Conservation (phyloP, 257 asterid species). For the Petunia axillaris region DNA sequence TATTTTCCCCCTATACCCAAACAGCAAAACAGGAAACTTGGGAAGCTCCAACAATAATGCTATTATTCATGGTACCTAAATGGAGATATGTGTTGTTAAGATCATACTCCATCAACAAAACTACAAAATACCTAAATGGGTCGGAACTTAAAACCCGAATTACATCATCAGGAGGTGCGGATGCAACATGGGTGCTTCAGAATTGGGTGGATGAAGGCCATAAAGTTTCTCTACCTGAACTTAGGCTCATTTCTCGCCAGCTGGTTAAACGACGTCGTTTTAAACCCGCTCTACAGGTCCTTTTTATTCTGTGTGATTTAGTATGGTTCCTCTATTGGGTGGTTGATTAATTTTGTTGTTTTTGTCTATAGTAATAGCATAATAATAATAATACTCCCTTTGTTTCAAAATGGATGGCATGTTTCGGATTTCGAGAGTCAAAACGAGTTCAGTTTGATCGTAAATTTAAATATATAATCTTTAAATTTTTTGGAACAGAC, state of each 20-base stretch:
- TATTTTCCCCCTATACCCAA: too few relatives aligned
- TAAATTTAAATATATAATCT: too few relatives aligned
- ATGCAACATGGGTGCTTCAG: constrained; percentile 38
- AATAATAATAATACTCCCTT: neutral
- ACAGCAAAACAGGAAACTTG: too few relatives aligned
- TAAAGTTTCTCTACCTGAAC: constrained; percentile 34
- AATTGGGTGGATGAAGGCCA: constrained; percentile 44
- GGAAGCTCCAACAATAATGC: too few relatives aligned
- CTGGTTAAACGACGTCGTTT: constrained; percentile 36
- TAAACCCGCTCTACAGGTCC: constrained; percentile 41
- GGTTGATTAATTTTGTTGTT: neutral
- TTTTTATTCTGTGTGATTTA: neutral
- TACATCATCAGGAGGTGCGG: constrained; percentile 30
- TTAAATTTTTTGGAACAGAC: too few relatives aligned
- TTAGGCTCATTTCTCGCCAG: constrained; percentile 31
- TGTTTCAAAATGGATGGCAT: neutral
- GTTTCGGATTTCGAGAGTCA: neutral
- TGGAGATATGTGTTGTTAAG: neutral
- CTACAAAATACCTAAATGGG: neutral
- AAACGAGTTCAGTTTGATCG: too few relatives aligned
- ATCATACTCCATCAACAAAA: neutral
- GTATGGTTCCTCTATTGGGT: neutral
- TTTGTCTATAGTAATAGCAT: neutral
- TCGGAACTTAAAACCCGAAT: constrained; percentile 22
- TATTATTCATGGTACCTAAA: too few relatives aligned